Evolutionary conservation across 1,139 yeast species (phyloP).

Genomic region (Scheffersomyces parashehatae): DNA sequence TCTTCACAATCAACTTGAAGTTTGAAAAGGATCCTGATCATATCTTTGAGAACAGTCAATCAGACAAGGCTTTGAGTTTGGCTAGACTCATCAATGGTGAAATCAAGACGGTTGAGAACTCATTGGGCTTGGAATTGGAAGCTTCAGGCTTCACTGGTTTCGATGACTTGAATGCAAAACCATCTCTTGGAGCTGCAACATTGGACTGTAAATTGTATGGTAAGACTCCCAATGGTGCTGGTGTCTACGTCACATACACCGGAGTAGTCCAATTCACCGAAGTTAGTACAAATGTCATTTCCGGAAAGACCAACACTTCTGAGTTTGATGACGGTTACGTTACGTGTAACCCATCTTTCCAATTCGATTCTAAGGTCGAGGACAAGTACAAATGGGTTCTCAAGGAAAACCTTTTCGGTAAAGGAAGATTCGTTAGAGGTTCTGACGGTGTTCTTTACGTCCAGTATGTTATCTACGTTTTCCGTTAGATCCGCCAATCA

Average conservation of each 20-base stretch:
- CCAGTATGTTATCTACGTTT: conserved; percentile 50
- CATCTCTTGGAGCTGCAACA: conserved; percentile 28
- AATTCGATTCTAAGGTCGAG: conserved; percentile 38
- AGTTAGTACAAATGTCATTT: conserved; percentile 33
- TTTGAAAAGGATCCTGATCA: conserved; percentile 16
- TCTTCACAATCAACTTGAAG: conserved; percentile 29
- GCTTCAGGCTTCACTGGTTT: conserved; percentile 33
- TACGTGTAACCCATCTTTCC: conserved; percentile 45
- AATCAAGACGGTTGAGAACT: conserved; percentile 28
- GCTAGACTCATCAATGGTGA: conserved; percentile 29
- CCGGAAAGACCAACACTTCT: conserved; percentile 24
- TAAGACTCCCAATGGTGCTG: conserved; percentile 38
- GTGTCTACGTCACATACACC: conserved; percentile 42
- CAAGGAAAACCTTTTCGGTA: conserved; percentile 47
- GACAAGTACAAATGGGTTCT: conserved; percentile 49
- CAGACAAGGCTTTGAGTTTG: conserved; percentile 18
- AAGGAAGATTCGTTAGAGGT: conserved; percentile 55
- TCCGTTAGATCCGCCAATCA: conserved; percentile 9
- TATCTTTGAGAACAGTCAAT: conserved; percentile 16
- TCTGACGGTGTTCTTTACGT: conserved; percentile 42
- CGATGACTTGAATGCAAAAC: conserved; percentile 45
- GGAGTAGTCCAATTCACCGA: conserved; percentile 46
- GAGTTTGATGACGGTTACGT: conserved; percentile 49
- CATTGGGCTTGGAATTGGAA: conserved; percentile 31
- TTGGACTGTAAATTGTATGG: conserved; percentile 54